Conservation (phyloP, 139 green algal species). For the Pseudopediastrum boryanum region DNA sequence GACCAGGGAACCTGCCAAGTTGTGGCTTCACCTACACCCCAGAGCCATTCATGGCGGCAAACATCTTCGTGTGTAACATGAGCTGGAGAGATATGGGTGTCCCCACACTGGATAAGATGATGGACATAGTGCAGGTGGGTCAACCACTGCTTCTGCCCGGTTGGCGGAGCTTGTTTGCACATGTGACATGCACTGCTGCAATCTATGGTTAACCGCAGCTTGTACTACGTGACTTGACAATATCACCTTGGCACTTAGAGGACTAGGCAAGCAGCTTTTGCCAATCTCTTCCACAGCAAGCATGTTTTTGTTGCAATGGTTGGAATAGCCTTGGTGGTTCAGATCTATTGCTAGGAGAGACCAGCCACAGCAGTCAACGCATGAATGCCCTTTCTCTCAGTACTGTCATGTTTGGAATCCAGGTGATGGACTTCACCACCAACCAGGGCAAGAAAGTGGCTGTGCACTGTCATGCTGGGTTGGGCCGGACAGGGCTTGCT, state of each 20-base stretch:
- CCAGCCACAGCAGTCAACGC: neutral
- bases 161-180: too few species aligned
- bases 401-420: neutral
- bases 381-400: neutral
- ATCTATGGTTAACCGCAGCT: too few species aligned
- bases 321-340: too few species aligned
- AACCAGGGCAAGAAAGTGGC: conserved; percentile 52
- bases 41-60: conserved; percentile 66
- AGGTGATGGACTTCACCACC: conserved; percentile 67
- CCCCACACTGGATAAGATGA: conserved; percentile 64
- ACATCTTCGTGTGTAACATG: conserved; percentile 68
- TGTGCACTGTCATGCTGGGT: conserved; percentile 76
- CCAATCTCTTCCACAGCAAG: too few species aligned
- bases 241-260: too few species aligned
- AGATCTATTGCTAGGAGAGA: too few species aligned
- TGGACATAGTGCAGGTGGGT: conserved; percentile 83
- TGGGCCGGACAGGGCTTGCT: conserved; percentile 71
- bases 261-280: too few species aligned
- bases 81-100: conserved; percentile 78
- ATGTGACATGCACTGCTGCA: too few species aligned
- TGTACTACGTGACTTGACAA: too few species aligned
- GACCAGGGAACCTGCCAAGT: conserved; percentile 58
- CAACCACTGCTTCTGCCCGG: too few species aligned
- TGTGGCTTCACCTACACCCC: conserved; percentile 72
- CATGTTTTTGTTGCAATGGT: too few species aligned